Evolutionary conservation across 1,284 basidiomycete species (phyloP).

Genomic region (Malassezia globosa): DNA sequence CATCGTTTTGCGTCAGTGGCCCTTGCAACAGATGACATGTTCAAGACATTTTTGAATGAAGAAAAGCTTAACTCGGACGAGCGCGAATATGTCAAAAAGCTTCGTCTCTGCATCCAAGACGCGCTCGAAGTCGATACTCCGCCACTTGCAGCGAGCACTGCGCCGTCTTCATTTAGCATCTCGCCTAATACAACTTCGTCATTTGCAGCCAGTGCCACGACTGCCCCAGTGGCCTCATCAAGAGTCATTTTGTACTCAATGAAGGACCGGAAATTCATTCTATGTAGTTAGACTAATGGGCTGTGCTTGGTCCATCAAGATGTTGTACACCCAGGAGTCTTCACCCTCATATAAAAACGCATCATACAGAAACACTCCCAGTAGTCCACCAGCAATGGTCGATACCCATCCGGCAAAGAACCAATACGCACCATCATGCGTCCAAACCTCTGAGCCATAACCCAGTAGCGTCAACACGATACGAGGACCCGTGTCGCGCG

Average conservation of each 20-base stretch:
- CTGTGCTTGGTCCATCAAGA: too few relatives aligned
- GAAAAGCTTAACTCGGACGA: slow-evolving; percentile 27
- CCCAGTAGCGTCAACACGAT: slow-evolving; percentile 56
- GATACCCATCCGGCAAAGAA: slow-evolving; percentile 56
- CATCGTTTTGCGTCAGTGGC: slow-evolving; percentile 22
- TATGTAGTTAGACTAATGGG: slow-evolving; percentile 2
- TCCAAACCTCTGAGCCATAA: slow-evolving; percentile 52
- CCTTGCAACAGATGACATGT: slow-evolving; percentile 20
- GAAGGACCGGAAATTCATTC: slow-evolving; percentile 3
- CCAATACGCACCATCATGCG: slow-evolving; percentile 60
- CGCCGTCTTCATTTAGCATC: background rate
- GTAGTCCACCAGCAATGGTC: slow-evolving; percentile 38
- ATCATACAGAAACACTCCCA: slow-evolving; percentile 46
- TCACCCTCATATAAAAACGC: slow-evolving; percentile 43
- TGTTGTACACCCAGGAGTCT: slow-evolving; percentile 44
- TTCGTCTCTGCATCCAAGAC: slow-evolving; percentile 4
- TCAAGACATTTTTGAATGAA: slow-evolving; percentile 26
- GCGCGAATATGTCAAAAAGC: slow-evolving; percentile 24
- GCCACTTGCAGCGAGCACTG: background rate
- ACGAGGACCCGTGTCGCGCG: slow-evolving; percentile 58
- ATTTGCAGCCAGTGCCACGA: background rate
- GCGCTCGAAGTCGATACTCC: background rate
- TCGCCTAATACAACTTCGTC: background rate
- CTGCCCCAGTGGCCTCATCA: background rate
- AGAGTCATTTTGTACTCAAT: slow-evolving; percentile 12